Evolutionary conservation across 805 yeast species (phyloP).

Genomic region (Zygosaccharomyces siamensis): DNA sequence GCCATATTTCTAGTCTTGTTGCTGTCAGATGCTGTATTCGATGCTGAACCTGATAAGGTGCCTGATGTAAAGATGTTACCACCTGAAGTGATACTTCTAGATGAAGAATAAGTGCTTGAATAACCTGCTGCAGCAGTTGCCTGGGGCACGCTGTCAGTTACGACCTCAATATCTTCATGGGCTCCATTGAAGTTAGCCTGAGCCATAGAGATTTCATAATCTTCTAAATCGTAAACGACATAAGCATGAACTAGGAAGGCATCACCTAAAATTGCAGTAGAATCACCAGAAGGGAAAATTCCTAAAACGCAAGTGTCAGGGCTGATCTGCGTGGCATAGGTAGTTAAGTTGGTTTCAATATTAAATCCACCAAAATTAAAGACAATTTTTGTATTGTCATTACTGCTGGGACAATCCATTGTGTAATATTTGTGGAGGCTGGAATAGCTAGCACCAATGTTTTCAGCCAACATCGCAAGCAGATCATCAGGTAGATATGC

Average conservation of each 20-base stretch:
- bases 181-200: slow-evolving; percentile 34
- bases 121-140: slow-evolving; percentile 48
- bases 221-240: slow-evolving; percentile 60
- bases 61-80: slow-evolving; percentile 27
- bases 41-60: slow-evolving; percentile 5
- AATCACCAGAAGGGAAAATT: slow-evolving; percentile 29
- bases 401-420: slow-evolving; percentile 39
- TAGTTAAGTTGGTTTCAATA: slow-evolving; percentile 45
- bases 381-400: slow-evolving; percentile 35
- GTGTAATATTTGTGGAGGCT: slow-evolving; percentile 41
- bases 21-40: background rate
- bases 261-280: slow-evolving; percentile 47
- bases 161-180: slow-evolving; percentile 24
- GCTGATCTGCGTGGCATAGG: slow-evolving; percentile 26
- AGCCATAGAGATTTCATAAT: slow-evolving; percentile 52
- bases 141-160: slow-evolving; percentile 39
- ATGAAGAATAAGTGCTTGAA: slow-evolving; percentile 41
- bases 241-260: slow-evolving; percentile 54
- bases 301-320: slow-evolving; percentile 43
- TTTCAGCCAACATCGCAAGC: slow-evolving; percentile 34
- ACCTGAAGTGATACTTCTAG: slow-evolving; percentile 23
- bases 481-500: slow-evolving; percentile 42
- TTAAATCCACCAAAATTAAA: slow-evolving; percentile 58
- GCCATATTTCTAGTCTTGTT: background rate
- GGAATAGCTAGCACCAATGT: slow-evolving; percentile 44